Evolutionary conservation across 2,329 filamentous ascomycete genomes (phyloP).

Genomic region (Mycosphaerella sp.): DNA sequence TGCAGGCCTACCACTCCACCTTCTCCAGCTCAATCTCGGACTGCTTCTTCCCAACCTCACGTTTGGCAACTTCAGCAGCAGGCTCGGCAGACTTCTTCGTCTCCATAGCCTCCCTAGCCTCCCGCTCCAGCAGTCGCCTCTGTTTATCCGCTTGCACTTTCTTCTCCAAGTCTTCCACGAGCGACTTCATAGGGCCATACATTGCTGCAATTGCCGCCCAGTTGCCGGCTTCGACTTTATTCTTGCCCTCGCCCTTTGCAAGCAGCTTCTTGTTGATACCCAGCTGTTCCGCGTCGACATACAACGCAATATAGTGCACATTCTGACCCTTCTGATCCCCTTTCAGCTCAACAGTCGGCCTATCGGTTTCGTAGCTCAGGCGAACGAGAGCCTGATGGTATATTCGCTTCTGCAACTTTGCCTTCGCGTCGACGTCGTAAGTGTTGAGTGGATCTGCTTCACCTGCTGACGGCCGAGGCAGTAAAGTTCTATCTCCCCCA

Average conservation of each 20-base stretch:
- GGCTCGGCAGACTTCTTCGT: not conserved
- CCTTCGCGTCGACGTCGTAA: conserved; percentile 38
- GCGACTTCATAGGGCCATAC: conserved; percentile 36
- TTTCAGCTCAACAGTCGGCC: conserved; percentile 50
- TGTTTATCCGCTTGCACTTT: conserved; percentile 18
- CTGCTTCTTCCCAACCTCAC: too few relatives aligned
- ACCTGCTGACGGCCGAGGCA: not conserved
- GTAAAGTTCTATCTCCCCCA: conserved; percentile 1
- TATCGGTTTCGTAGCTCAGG: conserved; percentile 46
- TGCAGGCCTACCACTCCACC: not conserved
- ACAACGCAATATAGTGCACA: conserved; percentile 56
- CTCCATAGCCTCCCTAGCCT: not conserved
- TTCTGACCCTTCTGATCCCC: conserved; percentile 46
- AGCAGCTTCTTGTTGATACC: conserved; percentile 58
- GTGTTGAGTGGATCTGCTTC: conserved; percentile 12
- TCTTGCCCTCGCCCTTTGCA: conserved; percentile 57
- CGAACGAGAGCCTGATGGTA: conserved; percentile 29
- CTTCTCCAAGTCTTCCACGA: conserved; percentile 29
- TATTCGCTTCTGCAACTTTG: conserved; percentile 35
- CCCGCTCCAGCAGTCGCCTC: not conserved
- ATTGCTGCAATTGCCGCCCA: conserved; percentile 61
- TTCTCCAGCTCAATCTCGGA: not conserved
- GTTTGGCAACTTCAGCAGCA: too few relatives aligned
- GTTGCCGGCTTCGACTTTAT: conserved; percentile 63
- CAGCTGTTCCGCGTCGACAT: conserved; percentile 55